Evolutionary conservation across 73 alveolate genomes (phyloP), one percentile per base, ranked within the genome.

Genomic region (Stentor roeselii): DNA sequence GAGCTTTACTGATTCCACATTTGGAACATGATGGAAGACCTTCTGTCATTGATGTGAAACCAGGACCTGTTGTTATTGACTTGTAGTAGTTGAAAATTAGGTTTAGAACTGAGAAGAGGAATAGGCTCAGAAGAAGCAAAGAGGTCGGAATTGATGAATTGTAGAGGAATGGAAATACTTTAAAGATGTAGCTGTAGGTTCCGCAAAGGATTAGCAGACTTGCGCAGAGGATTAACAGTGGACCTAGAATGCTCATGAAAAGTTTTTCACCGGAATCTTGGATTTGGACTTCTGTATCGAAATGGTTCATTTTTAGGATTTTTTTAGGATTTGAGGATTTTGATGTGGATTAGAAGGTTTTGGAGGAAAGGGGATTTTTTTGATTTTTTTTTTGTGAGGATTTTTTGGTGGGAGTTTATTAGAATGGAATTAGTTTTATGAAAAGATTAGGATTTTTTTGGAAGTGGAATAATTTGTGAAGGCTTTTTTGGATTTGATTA

Each of bases 171-270:
- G 80, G 80, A 0, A 67, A 32, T 40, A 67, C 37, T 27, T n/a
- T 32, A 30, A 11, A 27, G 80, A 30, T 27, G 34, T 30, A 67
- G 15, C 27, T 11, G 37, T 67, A 67, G n/a, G 80, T 67, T 32
- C 15, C 37, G 21, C 27, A 21, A 21, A 21, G 27, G 37, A 67
- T 40, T 0, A 67, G 41, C 42, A n/a, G 37, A 30, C 21, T 27
- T 67, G 34, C 1, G 37, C 41, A 21, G 34, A 67, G 42, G 21
- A 67, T 67, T 1, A 67, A 32, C 27, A 67, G 21, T 1, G 80
- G 80, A 1, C 80, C 80, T 30, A 67, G 80, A 32, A 67, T 67
- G 11, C 41, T 21, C 80, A 67, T 67, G 2, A 67, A n/a, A n/a
- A n/a, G n/a, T n/a, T n/a, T n/a, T n/a, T n/a, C n/a, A n/a, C n/a